Base-by-base conservation (phyloP, 2,329 filamentous ascomycete genomes). In the Diaporthe ampelina region DNA sequence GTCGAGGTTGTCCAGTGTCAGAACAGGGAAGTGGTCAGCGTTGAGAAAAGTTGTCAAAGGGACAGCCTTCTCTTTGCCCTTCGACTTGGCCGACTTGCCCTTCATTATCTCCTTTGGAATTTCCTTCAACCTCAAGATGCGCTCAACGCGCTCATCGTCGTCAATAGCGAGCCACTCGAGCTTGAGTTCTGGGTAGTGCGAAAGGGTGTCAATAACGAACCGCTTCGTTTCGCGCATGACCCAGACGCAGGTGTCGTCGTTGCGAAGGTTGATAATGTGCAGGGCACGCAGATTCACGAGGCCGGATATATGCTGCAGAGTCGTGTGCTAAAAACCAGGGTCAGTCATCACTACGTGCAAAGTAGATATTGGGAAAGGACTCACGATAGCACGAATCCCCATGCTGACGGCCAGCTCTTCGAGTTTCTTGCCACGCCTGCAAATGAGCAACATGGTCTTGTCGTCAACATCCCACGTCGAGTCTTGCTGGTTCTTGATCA, bases 81-180 rank as follows among this genome's bases (percentile, higher is more conserved):
- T 87, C 65, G 73, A 78, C 75, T 77, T 83, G 75, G 74, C 45
- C 50, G 78, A 70, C 56, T 77, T 74, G 29, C 63, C 70, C 76
- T 78, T 81, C 77, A 78, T 81, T 77, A 78, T 82, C 76, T 76
- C 78, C 78, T 78, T 80, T 72, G 74, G 59, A 7, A 76, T 70
- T 8, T 85, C 80, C 8, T 82, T 78, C 70, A 83, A 83, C 43
- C 88, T 83, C 32, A 88, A 79, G 24, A 91, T 84, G 26, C 85
- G 85, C 45, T 89, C 86, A 6, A 89, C 86, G 0, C 82, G 81
- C 71, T 87, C 83, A 13, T 87, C 81, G 21, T 84, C 87, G 57
- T 88, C 87, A 74, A 91, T 86, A 7, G 89, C 88, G 24, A 92
- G 82, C 84, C 88, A 92, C 78, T 91, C 88, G 3, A 92, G 83